These are phyloP conservation scores for Agaricus subrufescens DNA, from an alignment of 768 basidiomycete genomes.

Conservation along the genomic window DNA sequence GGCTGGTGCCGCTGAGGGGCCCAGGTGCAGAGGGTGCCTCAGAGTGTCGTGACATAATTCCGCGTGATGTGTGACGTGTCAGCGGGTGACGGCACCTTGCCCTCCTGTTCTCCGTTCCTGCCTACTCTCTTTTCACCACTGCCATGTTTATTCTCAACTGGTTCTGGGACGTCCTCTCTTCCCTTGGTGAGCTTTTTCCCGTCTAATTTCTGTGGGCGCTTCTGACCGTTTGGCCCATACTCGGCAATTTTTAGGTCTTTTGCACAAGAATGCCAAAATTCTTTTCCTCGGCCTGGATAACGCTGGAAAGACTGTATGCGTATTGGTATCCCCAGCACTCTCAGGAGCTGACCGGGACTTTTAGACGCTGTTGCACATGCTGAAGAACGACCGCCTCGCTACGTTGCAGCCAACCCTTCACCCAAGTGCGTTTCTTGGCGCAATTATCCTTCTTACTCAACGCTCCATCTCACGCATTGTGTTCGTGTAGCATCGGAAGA, in stretches of 20 bases:
- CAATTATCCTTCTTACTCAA: slow-evolving; percentile 2
- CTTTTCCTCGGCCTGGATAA: slow-evolving; percentile 98
- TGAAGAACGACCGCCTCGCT: slow-evolving; percentile 98
- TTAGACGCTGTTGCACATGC: slow-evolving; percentile 95
- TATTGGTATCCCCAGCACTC: background rate
- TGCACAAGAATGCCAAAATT: slow-evolving; percentile 99
- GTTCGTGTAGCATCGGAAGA: slow-evolving; percentile 84
- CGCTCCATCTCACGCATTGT: slow-evolving; percentile 4
- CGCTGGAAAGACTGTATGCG: slow-evolving; percentile 93
- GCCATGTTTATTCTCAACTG: slow-evolving; percentile 86
- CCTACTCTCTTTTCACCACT: slow-evolving; percentile 8
- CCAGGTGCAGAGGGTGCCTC: no score
- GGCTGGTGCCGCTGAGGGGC: no score
- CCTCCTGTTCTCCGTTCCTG: slow-evolving; percentile 7
- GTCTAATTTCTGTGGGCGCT: background rate
- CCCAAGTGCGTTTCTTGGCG: slow-evolving; percentile 62
- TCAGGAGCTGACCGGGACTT: slow-evolving; percentile 1
- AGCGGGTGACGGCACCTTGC: slow-evolving; percentile 7
- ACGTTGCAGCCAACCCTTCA: slow-evolving; percentile 98
- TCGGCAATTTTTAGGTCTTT: slow-evolving; percentile 49
- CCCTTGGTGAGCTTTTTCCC: slow-evolving; percentile 63
- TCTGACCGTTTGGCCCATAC: slow-evolving; percentile 12
- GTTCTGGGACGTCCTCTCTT: slow-evolving; percentile 95
- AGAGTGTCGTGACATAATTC: no score
- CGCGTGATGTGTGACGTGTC: slow-evolving; percentile 4